Base-by-base conservation (phyloP, 1,284 basidiomycete species). In the Ustanciosporium gigantosporum region DNA sequence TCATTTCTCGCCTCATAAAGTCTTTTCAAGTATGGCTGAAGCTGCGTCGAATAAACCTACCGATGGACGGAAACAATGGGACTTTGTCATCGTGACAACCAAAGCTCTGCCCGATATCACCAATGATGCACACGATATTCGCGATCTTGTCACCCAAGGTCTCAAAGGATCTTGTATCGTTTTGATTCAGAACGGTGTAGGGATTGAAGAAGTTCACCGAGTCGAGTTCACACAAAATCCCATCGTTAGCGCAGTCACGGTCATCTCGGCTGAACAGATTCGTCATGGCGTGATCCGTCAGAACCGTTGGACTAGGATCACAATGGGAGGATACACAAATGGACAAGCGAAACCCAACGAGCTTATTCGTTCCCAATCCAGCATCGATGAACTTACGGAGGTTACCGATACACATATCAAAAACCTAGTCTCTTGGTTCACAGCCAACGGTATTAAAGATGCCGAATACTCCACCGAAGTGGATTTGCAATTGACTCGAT, bases 121-220 rank as follows among this genome's bases (percentile, higher is more conserved):
- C n/a, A 78, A 80, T 51, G 79, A 80, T 46, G 76, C 79, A 19
- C 67, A 62, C 11, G 55, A 73, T 15, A 69, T 81, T 36, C 49
- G 46, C 9, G 75, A 74, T 2, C 42, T 79, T 11, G 76, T 80
- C 3, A 42, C 51, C 6, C 39, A 48, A 4, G 49, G 49, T 3
- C 45, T 57, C 16, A 36, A 41, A 0, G 41, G 43, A 2, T 70
- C 73, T 21, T 57, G 68, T 14, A 72, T 81, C 25, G 79, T 81
- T 4, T 60, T 81, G 15, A 79, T 81, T 40, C 81, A 81, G 59
- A 81, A 81, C 47, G 81, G 81, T 15, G 73, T 81, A 6, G 80
- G 80, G 13, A 75, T 81, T 27, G 81, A 81, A 51, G 70, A 77
- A 36, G 74, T 77, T 15, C 80, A 80, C 49, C 60, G 78, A 7